phyloP scores from a whole-genome alignment of 2,329 filamentous ascomycete species.

The Chrysoporthe puriensis region DNA sequence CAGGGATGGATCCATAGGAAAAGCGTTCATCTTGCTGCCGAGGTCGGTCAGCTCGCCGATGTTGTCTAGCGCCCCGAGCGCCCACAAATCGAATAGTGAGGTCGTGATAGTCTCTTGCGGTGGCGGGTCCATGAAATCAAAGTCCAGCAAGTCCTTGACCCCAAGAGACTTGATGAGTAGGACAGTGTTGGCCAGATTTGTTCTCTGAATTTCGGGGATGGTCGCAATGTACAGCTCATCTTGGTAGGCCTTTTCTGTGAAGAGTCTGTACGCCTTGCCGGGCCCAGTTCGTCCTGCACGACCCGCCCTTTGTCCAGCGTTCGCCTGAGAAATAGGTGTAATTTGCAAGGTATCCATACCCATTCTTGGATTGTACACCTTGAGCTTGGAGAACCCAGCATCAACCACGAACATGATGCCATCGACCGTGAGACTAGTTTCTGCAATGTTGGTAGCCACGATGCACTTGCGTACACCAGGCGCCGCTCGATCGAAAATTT shows the following conservation, averaged over 20 bases:
- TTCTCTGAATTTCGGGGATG: conserved; percentile 96
- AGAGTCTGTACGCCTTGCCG: conserved; percentile 92
- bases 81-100: conserved; percentile 96
- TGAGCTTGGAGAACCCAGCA: conserved; percentile 93
- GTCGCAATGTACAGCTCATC: conserved; percentile 97
- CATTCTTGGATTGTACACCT: conserved; percentile 98
- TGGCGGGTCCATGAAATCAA: conserved; percentile 98
- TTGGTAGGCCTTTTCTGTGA: conserved; percentile 91
- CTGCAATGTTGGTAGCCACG: conserved; percentile 97
- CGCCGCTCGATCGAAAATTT: conserved; percentile 91
- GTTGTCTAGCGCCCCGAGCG: conserved; percentile 89
- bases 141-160: conserved; percentile 91
- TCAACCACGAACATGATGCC: conserved; percentile 99
- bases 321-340: conserved; percentile 96
- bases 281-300: conserved; percentile 93
- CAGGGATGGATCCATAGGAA: conserved; percentile 96
- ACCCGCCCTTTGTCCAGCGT: conserved; percentile 89
- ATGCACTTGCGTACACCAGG: conserved; percentile 96
- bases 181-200: conserved; percentile 93
- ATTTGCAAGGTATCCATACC: conserved; percentile 99
- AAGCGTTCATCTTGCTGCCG: conserved; percentile 92
- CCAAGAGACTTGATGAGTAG: conserved; percentile 92
- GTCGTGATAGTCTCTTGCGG: conserved; percentile 98
- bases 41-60: conserved; percentile 87
- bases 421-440: conserved; percentile 96